Evolutionary conservation across 1,284 basidiomycete species (phyloP), one percentile per base, ranked within the genome.

Genomic region (Marasmius sp.): DNA sequence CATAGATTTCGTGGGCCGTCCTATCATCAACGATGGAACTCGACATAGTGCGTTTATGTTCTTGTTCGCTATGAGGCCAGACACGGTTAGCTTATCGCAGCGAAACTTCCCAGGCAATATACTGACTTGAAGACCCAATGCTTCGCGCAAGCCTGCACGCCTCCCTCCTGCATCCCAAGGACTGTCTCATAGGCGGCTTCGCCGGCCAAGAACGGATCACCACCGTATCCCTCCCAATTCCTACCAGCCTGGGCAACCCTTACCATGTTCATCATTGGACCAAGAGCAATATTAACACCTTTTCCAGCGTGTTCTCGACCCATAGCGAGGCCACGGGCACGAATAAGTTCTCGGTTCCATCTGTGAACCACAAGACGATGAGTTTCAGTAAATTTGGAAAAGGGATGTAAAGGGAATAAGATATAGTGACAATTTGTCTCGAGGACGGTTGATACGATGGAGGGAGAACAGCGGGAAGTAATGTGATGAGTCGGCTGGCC

Each of bases 81-180:
- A 14, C 50, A 10, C 33, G 20, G 33, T 43, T n/a, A 38, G 12
- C 33, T 22, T 50, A 20, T 18, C 14, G 48, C 36, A 16, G 47
- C 14, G 12, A 37, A 11, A 50, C 36, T 11, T 33, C 18, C 9
- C 33, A 4, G 43, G 6, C 7, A n/a, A 10, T 11, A 52, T 37
- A 36, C 58, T 59, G 18, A 63, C 61, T 63, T 63, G 45, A 57
- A 43, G 22, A 89, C 81, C 61, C 83, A 86, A 74, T 94, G 91
- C 74, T 95, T 95, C 14, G 90, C 91, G 64, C 87, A 89, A 2
- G 88, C 86, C 69, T 88, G 89, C 0, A 94, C 89, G 34, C 92
- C 92, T 1, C 79, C 80, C 49, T 79, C 72, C 70, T 95, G 93
- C 73, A 93, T 76, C 0, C 93, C 92, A n/a, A 88, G 73, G 61